Conservation (phyloP, 23 red algal genomes). For the Agarophyton chilense region DNA sequence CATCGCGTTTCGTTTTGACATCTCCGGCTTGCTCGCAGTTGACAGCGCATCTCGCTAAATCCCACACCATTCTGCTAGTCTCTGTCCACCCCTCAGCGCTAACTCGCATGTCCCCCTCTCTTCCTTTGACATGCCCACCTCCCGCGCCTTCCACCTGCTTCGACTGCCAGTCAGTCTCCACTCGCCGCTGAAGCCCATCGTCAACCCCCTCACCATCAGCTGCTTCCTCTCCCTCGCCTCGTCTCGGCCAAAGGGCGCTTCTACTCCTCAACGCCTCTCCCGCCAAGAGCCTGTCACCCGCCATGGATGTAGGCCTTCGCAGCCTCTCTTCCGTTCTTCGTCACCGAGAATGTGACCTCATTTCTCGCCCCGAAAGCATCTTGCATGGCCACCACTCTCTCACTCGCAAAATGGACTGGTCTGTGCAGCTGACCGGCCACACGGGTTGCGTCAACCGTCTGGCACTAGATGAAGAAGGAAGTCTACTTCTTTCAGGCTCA, state of each 20-base stretch:
- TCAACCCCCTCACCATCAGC: neutral
- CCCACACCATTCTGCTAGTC: neutral
- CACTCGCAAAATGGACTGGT: slow-evolving; percentile 15
- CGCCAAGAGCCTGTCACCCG: neutral
- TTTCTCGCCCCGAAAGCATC: neutral
- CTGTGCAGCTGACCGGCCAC: slow-evolving; percentile 40
- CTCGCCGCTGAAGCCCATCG: neutral
- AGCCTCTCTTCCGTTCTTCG: slow-evolving; percentile 13
- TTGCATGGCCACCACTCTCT: slow-evolving; percentile 57
- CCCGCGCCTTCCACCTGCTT: neutral
- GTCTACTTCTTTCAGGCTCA: slow-evolving; percentile 66
- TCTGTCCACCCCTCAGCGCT: neutral
- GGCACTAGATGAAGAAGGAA: slow-evolving; percentile 38
- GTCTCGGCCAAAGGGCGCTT: neutral
- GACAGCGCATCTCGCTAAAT: slow-evolving; percentile 7
- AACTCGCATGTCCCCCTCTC: neutral
- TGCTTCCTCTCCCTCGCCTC: neutral
- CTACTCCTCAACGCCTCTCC: neutral
- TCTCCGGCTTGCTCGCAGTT: neutral
- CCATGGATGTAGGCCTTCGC: slow-evolving; percentile 12
- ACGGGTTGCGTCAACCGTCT: slow-evolving; percentile 82
- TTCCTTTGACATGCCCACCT: neutral
- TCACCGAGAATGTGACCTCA: neutral
- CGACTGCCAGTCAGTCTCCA: neutral
- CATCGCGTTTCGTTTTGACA: neutral